phyloP scores from a whole-genome alignment of 1,284 basidiomycete genomes.

The Gomphus bonarii region DNA sequence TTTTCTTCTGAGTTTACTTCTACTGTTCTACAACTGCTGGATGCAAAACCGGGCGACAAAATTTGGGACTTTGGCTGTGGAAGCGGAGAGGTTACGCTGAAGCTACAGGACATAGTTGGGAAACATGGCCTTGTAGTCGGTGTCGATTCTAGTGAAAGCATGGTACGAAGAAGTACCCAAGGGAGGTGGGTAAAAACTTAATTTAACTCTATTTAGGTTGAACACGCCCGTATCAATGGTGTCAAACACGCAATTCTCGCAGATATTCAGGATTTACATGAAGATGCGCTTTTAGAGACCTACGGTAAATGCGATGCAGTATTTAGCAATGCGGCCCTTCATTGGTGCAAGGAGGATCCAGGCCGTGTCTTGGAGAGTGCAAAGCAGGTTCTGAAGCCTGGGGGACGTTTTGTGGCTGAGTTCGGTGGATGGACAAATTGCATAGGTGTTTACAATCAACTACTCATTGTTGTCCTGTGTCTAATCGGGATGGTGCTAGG shows the following conservation, averaged over 20 bases:
- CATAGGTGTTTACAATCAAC: conserved; percentile 33
- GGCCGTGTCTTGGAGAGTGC: conserved; percentile 49
- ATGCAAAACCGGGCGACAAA: conserved; percentile 50
- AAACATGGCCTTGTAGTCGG: conserved; percentile 51
- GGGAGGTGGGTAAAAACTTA: background rate
- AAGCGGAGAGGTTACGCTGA: conserved; percentile 62
- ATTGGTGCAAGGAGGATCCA: conserved; percentile 78
- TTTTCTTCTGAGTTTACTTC: conserved; percentile 58
- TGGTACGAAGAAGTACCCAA: conserved; percentile 40
- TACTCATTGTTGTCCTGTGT: conserved; percentile 6
- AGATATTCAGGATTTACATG: conserved; percentile 40
- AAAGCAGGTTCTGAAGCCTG: conserved; percentile 50
- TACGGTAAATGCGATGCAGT: conserved; percentile 43
- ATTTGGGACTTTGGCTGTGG: conserved; percentile 80
- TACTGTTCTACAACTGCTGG: conserved; percentile 53
- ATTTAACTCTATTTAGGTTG: conserved; percentile 33
- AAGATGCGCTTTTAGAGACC: conserved; percentile 16
- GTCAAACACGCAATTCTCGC: conserved; percentile 35
- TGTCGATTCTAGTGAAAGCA: conserved; percentile 58
- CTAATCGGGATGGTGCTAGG: conserved; percentile 28
- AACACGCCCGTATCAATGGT: conserved; percentile 41
- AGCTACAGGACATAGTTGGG: conserved; percentile 45
- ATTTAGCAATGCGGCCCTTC: conserved; percentile 71
- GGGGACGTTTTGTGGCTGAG: conserved; percentile 64
- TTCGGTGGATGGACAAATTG: conserved; percentile 72